Percentiles rank a stretch among this genome's conserved stretches.
phyloP scores from a whole-genome alignment of 2,329 filamentous ascomycete genomes.

The Aspergillus melleus region DNA sequence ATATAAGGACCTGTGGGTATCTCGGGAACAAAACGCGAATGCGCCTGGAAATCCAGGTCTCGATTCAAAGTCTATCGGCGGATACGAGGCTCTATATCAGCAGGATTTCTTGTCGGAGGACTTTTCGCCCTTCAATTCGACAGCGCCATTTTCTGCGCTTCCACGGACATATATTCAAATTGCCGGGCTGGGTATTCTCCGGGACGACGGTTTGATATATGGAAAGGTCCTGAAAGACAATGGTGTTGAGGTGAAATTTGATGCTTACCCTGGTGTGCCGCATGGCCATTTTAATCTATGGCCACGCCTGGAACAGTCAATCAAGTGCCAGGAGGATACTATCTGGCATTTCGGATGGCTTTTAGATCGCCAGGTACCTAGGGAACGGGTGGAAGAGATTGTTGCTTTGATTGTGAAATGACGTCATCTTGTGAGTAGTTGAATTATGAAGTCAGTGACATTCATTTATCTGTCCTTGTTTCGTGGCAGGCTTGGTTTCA shows the following conservation, averaged over 20 bases:
- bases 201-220: constrained; percentile 57
- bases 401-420: not conserved
- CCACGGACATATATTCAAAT: constrained; percentile 50
- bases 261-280: constrained; percentile 46
- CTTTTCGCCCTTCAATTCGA: constrained; percentile 12
- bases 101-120: constrained; percentile 10
- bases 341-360: constrained; percentile 15
- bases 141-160: constrained; percentile 1
- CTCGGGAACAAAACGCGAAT: constrained; percentile 44
- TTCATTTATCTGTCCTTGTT: too few species aligned
- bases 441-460: too few species aligned
- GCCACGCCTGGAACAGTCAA: constrained; percentile 13
- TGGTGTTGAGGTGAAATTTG: constrained; percentile 45
- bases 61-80: constrained; percentile 23
- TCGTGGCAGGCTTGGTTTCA: too few species aligned
- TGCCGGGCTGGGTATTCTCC: constrained; percentile 50
- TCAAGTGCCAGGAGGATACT: constrained; percentile 14
- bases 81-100: constrained; percentile 33
- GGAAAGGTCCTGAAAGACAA: constrained; percentile 49
- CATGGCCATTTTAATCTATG: constrained; percentile 31
- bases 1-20: constrained; percentile 43
- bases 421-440: too few species aligned
- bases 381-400: not conserved
- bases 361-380: constrained; percentile 2
- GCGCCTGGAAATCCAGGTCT: constrained; percentile 32